A percentile compares a stretch with the other conserved stretches of the same genome.
phyloP scores from a whole-genome alignment of 2,329 filamentous ascomycete species.

The Clarireedia paspali region DNA sequence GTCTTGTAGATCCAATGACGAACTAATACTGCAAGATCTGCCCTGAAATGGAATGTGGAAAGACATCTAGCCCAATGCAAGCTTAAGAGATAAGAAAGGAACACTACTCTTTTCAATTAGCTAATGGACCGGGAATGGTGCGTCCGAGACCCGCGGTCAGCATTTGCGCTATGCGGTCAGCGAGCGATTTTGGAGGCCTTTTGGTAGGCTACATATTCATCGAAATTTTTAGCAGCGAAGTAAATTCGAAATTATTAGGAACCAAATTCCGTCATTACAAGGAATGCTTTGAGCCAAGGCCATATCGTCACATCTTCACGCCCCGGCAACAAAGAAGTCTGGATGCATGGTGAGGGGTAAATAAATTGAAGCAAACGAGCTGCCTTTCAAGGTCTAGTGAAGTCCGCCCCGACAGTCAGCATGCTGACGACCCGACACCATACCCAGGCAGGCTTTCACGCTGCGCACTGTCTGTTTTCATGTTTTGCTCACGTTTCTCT shows the following conservation, averaged over 20 bases:
- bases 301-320: too few relatives aligned
- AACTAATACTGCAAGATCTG: neutral
- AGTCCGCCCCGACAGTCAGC: neutral
- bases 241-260: too few relatives aligned
- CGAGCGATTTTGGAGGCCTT: neutral
- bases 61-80: neutral
- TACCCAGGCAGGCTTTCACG: too few relatives aligned
- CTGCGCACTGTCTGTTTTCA: neutral
- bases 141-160: too few relatives aligned
- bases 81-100: neutral
- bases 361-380: neutral
- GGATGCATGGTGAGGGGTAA: neutral
- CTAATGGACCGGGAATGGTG: neutral
- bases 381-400: conserved; percentile 5
- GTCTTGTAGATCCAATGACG: neutral
- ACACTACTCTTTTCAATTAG: neutral
- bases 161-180: neutral
- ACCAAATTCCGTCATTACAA: too few relatives aligned
- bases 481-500: neutral
- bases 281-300: too few relatives aligned
- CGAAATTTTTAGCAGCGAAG: too few relatives aligned
- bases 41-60: neutral
- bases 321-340: neutral
- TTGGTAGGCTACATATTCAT: neutral
- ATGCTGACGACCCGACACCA: too few relatives aligned